Percentiles rank a stretch among this genome's conserved stretches.
phyloP scores from a whole-genome alignment of 177 flowering plant species.

The Vitis hybrid region DNA sequence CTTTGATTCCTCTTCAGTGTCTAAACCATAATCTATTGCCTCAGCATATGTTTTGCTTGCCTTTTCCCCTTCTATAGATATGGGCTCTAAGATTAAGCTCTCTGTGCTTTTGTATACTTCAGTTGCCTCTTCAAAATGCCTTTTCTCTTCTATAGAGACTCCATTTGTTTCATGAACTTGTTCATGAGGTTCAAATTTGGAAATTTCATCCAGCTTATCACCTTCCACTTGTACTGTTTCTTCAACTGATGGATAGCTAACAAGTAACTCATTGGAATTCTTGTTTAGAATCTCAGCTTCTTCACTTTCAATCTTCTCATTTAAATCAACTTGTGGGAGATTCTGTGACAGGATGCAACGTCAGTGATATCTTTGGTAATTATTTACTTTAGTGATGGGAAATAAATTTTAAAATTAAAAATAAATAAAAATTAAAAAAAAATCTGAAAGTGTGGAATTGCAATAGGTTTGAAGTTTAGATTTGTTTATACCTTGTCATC shows the following conservation, averaged over 20 bases:
- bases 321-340: constrained; percentile 5
- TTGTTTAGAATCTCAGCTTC: constrained; percentile 8
- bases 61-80: constrained; percentile 6
- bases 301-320: constrained; percentile 7
- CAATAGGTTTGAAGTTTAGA: background rate
- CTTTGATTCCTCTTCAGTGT: constrained; percentile 1
- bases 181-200: constrained; percentile 10
- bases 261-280: constrained; percentile 4
- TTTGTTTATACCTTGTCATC: constrained; percentile 3
- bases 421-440: background rate
- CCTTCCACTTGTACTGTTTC: constrained; percentile 4
- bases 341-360: constrained; percentile 5
- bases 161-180: constrained; percentile 5
- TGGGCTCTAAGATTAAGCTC: constrained; percentile 9
- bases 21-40: background rate
- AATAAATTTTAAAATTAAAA: background rate
- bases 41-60: constrained; percentile 1
- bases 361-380: background rate
- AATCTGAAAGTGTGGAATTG: background rate
- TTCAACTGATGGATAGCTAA: constrained; percentile 3
- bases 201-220: constrained; percentile 6
- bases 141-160: constrained; percentile 17
- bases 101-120: constrained; percentile 15
- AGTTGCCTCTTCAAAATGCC: constrained; percentile 11
- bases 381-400: background rate